Evolutionary conservation across 2,329 filamentous ascomycete genomes (phyloP).

Genomic region (Orbilia blumenaviensis): DNA sequence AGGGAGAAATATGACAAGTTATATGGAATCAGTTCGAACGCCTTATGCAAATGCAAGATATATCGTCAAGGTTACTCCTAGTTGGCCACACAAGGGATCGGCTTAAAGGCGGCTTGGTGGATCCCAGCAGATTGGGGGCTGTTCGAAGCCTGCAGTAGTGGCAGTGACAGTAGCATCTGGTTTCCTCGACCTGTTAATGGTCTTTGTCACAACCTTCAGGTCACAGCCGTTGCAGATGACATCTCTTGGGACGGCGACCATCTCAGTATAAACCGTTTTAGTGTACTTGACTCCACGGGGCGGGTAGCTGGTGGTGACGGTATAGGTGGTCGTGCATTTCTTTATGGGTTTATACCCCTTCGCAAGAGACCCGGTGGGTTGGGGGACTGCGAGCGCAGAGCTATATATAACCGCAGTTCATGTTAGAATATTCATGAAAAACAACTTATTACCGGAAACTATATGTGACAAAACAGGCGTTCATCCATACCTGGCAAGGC

Average conservation of each 20-base stretch:
- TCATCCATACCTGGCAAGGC: conserved; percentile 16
- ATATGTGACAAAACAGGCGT: background rate
- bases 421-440: background rate
- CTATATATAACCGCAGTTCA: background rate
- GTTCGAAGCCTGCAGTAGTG: background rate
- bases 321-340: conserved; percentile 23
- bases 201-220: conserved; percentile 2
- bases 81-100: background rate
- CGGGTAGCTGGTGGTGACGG: conserved; percentile 26
- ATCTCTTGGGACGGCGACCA: conserved; percentile 19
- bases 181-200: conserved; percentile 5
- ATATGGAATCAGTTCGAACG: no score
- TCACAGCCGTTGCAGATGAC: conserved; percentile 24
- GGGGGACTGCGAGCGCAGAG: conserved; percentile 10
- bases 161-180: conserved; percentile 14
- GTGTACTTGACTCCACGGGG: conserved; percentile 1
- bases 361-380: background rate
- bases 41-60: background rate
- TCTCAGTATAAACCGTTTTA: conserved; percentile 1
- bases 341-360: background rate
- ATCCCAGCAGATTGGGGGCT: background rate
- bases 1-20: no score
- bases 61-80: background rate
- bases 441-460: background rate
- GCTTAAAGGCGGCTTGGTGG: background rate